A percentile compares a stretch with the other conserved stretches of the same genome.
These are phyloP conservation scores for Penicillium robsamsonii DNA, from an alignment of 495 filamentous ascomycete genomes.

Conservation along the genomic window DNA sequence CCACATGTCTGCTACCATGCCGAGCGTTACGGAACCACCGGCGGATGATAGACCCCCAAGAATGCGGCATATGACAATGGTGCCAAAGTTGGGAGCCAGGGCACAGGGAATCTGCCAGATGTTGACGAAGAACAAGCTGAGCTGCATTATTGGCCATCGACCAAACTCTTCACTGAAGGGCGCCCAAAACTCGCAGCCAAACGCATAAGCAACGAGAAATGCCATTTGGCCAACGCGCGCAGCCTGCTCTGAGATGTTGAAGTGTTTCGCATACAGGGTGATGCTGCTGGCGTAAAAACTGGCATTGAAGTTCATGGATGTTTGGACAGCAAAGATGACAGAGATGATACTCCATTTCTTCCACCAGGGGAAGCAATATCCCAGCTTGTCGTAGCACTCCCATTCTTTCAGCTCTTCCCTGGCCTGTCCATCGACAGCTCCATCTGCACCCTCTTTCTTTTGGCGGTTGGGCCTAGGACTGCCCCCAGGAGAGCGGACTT, in stretches of 20 bases:
- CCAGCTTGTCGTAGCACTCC: constrained; percentile 62
- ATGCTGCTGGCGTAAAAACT: constrained; percentile 70
- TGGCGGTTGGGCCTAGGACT: constrained; percentile 11
- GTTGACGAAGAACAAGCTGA: constrained; percentile 69
- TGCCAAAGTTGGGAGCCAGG: constrained; percentile 66
- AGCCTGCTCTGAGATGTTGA: constrained; percentile 59
- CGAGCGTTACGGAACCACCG: constrained; percentile 77
- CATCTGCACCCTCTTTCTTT: constrained; percentile 15
- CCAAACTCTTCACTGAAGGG: constrained; percentile 81
- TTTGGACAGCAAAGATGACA: constrained; percentile 72
- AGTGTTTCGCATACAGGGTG: constrained; percentile 58
- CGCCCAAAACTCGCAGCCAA: constrained; percentile 82
- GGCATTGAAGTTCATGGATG: constrained; percentile 85
- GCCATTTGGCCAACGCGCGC: constrained; percentile 66
- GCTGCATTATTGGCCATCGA: constrained; percentile 68
- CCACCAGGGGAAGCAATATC: constrained; percentile 58
- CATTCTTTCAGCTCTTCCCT: constrained; percentile 57
- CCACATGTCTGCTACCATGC: constrained; percentile 84
- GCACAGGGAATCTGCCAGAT: constrained; percentile 72
- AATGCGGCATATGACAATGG: constrained; percentile 61
- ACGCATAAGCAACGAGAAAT: constrained; percentile 72
- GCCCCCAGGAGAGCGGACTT: constrained; percentile 15
- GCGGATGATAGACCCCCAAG: constrained; percentile 73
- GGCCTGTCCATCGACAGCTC: constrained; percentile 40
- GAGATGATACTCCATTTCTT: constrained; percentile 78